Percentiles rank a stretch among this genome's conserved stretches.
phyloP scores from a whole-genome alignment of 768 basidiomycete species.

The Podaxis sp. region DNA sequence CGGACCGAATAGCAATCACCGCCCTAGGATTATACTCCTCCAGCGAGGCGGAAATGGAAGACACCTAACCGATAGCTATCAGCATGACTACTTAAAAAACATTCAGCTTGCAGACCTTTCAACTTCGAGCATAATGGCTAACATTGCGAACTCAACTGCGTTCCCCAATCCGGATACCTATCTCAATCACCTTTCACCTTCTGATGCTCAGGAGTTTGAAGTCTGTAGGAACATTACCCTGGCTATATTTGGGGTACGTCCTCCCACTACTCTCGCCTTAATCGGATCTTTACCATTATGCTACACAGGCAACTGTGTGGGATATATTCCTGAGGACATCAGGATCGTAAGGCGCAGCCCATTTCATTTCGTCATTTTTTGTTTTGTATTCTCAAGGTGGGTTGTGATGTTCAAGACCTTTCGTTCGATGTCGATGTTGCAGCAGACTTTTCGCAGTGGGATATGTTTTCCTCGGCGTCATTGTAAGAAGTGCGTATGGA shows the following conservation, averaged over 20 bases:
- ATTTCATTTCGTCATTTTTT: background rate
- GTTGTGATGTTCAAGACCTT: background rate
- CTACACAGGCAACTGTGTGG: background rate
- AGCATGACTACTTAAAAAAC: too few relatives aligned
- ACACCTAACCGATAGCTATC: too few relatives aligned
- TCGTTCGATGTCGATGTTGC: background rate
- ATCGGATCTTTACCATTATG: background rate
- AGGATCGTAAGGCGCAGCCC: background rate
- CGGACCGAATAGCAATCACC: too few relatives aligned
- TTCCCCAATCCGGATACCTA: background rate
- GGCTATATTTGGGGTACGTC: background rate
- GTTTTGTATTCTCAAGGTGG: constrained; percentile 5
- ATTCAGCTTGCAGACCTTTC: too few relatives aligned
- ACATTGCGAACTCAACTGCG: background rate
- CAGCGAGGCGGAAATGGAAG: too few relatives aligned
- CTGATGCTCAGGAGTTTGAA: background rate
- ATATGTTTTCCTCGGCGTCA: background rate
- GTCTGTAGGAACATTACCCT: background rate
- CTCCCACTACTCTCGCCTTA: background rate
- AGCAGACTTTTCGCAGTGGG: too few relatives aligned
- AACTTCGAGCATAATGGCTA: background rate
- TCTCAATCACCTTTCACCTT: background rate
- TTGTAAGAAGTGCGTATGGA: background rate
- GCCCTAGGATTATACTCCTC: too few relatives aligned
- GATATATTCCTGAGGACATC: background rate